These are phyloP conservation scores for Pseudogymnoascus sp. DNA, from an alignment of 2,329 filamentous ascomycete genomes.

Conservation along the genomic window DNA sequence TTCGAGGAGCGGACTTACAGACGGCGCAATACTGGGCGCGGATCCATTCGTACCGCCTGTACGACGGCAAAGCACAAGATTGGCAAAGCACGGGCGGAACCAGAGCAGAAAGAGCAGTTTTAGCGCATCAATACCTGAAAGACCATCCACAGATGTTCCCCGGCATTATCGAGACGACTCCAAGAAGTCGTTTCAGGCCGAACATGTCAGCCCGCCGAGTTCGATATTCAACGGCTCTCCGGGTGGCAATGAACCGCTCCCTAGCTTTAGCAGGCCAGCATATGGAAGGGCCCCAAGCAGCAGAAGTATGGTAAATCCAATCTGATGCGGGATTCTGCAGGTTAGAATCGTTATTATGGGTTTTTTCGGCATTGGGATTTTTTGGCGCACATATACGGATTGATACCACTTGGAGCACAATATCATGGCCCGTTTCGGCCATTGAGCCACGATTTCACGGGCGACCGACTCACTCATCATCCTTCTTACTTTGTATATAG, in stretches of 20 bases:
- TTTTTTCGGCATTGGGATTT: background rate
- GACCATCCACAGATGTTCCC: background rate
- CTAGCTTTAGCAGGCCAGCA: background rate
- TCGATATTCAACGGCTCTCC: background rate
- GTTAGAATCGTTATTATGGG: conserved; percentile 5
- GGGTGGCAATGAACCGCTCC: background rate
- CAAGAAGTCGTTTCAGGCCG: background rate
- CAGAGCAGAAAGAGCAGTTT: conserved; percentile 26
- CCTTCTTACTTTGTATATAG: conserved; percentile 1
- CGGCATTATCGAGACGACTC: background rate
- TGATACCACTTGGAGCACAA: conserved; percentile 3
- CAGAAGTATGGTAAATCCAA: background rate
- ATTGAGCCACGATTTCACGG: background rate
- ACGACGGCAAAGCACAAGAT: conserved; percentile 45
- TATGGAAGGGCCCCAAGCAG: background rate
- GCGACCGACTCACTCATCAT: background rate
- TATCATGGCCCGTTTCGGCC: background rate
- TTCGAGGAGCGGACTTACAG: conserved; percentile 52
- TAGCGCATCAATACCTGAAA: conserved; percentile 15
- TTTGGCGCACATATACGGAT: background rate
- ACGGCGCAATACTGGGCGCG: conserved; percentile 52
- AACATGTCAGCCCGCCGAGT: background rate
- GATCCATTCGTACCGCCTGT: conserved; percentile 48
- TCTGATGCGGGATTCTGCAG: background rate
- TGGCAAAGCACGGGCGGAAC: conserved; percentile 38